Evolutionary conservation across 768 basidiomycete species (phyloP).

Genomic region (Naematelia aurantialba): DNA sequence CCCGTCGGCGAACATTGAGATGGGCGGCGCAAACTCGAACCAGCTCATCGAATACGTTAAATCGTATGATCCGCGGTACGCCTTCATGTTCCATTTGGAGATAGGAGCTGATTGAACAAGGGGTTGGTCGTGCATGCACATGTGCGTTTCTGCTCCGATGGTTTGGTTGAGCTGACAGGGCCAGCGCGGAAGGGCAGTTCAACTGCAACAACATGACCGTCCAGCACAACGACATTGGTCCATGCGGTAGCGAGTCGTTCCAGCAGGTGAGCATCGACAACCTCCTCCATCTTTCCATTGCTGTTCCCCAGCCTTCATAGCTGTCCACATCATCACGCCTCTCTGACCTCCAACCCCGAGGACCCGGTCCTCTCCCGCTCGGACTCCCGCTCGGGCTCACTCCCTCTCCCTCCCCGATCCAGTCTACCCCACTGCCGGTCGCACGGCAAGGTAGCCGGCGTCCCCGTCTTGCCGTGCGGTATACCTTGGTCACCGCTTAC

Average conservation of each 20-base stretch:
- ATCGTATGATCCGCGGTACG: conserved; percentile 61
- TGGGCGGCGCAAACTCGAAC: conserved; percentile 69
- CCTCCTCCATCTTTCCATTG: neutral
- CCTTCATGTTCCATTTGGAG: neutral
- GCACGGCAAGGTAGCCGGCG: no score
- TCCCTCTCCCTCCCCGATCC: no score
- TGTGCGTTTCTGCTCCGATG: conserved; percentile 45
- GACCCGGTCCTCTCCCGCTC: no score
- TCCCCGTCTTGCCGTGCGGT: no score
- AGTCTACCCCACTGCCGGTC: no score
- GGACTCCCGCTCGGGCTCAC: no score
- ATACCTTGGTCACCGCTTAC: neutral
- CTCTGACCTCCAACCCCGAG: no score
- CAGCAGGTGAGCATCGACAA: conserved; percentile 34
- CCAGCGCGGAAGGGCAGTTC: conserved; percentile 61
- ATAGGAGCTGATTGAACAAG: conserved; percentile 39
- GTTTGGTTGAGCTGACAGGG: conserved; percentile 3
- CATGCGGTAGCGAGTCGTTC: conserved; percentile 41
- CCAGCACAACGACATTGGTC: conserved; percentile 74
- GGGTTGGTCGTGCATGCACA: conserved; percentile 77
- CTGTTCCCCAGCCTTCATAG: no score
- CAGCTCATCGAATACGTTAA: conserved; percentile 75
- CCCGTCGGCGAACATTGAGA: conserved; percentile 77
- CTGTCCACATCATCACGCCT: no score
- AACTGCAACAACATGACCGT: conserved; percentile 63